Evolutionary conservation across 2,329 filamentous ascomycete genomes (phyloP).

Genomic region (Beauveria scarabaeidicola): DNA sequence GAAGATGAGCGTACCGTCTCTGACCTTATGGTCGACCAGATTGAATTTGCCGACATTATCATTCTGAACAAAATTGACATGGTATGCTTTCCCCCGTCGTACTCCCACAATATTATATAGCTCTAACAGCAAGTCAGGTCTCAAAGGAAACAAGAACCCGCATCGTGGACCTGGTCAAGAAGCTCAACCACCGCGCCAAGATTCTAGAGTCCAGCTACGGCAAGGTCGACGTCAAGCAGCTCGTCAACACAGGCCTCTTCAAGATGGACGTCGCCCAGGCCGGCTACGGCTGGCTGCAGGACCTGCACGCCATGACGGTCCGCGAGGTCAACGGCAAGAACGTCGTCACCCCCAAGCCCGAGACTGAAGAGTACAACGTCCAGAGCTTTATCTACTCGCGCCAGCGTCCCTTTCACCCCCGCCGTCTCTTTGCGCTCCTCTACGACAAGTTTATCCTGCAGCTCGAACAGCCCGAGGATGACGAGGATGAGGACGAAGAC

Average conservation of each 20-base stretch:
- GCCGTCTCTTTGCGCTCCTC: constrained; percentile 35
- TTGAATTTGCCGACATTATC: constrained; percentile 68
- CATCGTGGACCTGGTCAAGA: constrained; percentile 45
- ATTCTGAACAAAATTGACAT: constrained; percentile 64
- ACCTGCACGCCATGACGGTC: constrained; percentile 58
- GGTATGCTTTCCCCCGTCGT: constrained; percentile 25
- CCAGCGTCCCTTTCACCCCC: constrained; percentile 45
- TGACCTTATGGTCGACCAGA: constrained; percentile 68
- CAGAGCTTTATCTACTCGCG: constrained; percentile 62
- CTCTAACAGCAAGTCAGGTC: constrained; percentile 19
- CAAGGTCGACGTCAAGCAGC: constrained; percentile 51
- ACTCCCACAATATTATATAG: background rate
- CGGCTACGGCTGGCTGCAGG: constrained; percentile 61
- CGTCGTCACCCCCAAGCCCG: constrained; percentile 55
- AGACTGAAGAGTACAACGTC: constrained; percentile 66
- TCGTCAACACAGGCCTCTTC: constrained; percentile 59
- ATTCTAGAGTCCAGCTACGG: constrained; percentile 52
- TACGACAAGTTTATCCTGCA: constrained; percentile 44
- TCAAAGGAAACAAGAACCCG: constrained; percentile 32
- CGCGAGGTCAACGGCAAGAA: constrained; percentile 44
- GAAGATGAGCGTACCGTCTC: constrained; percentile 69
- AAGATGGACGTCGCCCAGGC: constrained; percentile 55
- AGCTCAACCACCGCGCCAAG: constrained; percentile 59
- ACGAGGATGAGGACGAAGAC: constrained; percentile 23
- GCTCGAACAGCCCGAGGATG: constrained; percentile 32